Conservation (phyloP, 2,329 filamentous ascomycete genomes). For the Hypomyces perniciosus region DNA sequence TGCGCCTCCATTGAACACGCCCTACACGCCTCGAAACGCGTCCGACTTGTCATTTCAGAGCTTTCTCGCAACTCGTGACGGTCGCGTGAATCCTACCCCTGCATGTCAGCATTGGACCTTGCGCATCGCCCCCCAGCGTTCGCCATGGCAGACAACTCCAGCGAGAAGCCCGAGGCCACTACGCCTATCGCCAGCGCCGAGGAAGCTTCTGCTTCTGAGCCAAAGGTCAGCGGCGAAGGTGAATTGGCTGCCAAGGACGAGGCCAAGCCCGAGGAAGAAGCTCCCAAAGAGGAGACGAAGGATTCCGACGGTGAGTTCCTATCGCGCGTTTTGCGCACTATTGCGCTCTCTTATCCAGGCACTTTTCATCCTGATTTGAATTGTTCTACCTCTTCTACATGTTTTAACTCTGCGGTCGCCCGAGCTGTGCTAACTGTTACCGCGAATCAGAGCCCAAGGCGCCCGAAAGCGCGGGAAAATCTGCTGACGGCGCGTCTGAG, state of each 20-base stretch:
- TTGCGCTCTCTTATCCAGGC: conserved; percentile 7
- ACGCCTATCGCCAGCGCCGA: conserved; percentile 28
- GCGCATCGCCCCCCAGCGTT: conserved; percentile 18
- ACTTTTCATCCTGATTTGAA: not conserved
- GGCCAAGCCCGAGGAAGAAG: conserved; percentile 20
- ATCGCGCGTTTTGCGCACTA: conserved; percentile 5
- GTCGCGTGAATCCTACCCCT: conserved; percentile 11
- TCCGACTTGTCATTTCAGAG: conserved; percentile 12
- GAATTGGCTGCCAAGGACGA: conserved; percentile 18
- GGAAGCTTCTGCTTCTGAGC: conserved; percentile 21
- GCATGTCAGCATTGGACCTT: conserved; percentile 9
- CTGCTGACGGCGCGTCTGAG: conserved; percentile 25
- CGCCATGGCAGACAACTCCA: conserved; percentile 35
- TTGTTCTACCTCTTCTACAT: not conserved
- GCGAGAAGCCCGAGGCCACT: conserved; percentile 31
- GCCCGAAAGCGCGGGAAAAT: conserved; percentile 24
- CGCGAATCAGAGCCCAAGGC: conserved; percentile 22
- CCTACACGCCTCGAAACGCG: conserved; percentile 19
- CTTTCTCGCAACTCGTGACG: conserved; percentile 9
- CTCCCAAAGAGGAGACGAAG: conserved; percentile 25
- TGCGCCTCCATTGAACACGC: conserved; percentile 25
- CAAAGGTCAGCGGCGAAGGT: conserved; percentile 19
- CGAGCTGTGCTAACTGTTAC: conserved; percentile 22
- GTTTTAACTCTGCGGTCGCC: not conserved
- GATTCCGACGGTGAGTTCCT: conserved; percentile 26